Evolutionary conservation across 169 alveolate genomes (phyloP).

Genomic region (Besnoitia besnoiti): DNA sequence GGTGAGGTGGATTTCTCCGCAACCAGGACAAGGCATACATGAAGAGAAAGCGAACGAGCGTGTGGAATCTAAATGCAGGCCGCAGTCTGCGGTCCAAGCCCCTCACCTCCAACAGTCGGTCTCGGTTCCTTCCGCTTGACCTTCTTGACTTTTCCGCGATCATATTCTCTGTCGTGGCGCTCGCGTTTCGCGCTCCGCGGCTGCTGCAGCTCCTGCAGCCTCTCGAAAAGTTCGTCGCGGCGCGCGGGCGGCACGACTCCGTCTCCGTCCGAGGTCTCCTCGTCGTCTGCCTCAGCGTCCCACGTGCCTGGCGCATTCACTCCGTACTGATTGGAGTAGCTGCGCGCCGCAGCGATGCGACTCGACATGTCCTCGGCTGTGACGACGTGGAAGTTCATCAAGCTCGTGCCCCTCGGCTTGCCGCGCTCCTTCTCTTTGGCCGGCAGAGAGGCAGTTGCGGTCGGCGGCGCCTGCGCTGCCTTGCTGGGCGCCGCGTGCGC

Average conservation of each 20-base stretch:
- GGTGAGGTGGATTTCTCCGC: not conserved
- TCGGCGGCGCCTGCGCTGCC: too few species aligned
- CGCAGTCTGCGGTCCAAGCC: not conserved
- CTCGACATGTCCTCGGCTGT: constrained; percentile 50
- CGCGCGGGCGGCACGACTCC: not conserved
- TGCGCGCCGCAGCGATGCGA: constrained; percentile 47
- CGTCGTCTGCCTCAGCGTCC: constrained; percentile 43
- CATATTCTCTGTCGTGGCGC: constrained; percentile 76
- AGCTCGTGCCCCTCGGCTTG: not conserved
- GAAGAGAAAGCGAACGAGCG: not conserved
- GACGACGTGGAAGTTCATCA: constrained; percentile 7
- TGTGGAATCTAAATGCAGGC: not conserved
- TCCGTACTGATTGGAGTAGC: constrained; percentile 43
- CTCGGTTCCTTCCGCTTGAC: not conserved
- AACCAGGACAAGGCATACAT: not conserved
- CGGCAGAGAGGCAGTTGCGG: not conserved
- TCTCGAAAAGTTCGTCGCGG: constrained; percentile 35
- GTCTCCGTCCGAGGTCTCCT: not conserved
- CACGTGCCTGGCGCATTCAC: constrained; percentile 27
- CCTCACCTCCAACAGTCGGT: constrained; percentile 54
- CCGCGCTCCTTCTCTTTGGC: not conserved
- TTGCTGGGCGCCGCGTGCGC: too few species aligned
- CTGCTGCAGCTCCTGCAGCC: constrained; percentile 65
- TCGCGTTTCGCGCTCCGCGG: constrained; percentile 64
- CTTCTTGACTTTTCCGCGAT: constrained; percentile 70